phyloP scores from a whole-genome alignment of 176 grass and related monocot genomes.

The Paspalum notatum region DNA sequence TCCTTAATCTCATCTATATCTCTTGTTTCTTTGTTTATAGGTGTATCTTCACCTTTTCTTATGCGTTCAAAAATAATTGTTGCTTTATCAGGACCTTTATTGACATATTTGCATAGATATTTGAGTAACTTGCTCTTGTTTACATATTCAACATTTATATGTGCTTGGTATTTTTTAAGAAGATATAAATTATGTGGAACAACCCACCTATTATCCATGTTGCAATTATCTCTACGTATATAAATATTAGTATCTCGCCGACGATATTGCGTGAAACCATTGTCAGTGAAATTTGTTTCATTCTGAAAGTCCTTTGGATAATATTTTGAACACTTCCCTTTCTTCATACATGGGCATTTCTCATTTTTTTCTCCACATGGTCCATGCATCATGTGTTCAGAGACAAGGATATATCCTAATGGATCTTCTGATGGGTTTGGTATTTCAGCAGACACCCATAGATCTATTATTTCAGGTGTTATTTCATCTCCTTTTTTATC shows the following conservation, averaged over 20 bases:
- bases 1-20: neutral
- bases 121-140: no score
- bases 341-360: neutral
- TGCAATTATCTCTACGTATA: neutral
- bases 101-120: no score
- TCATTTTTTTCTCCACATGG: neutral
- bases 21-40: no score
- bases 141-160: neutral
- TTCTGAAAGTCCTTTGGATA: neutral
- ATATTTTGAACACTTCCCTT: neutral
- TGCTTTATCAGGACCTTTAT: no score
- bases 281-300: neutral
- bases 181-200: neutral
- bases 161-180: neutral
- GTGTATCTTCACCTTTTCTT: no score
- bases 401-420: neutral
- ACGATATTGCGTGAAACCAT: neutral
- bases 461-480: neutral
- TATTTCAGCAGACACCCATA: neutral
- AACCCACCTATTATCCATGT: neutral
- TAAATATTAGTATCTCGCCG: neutral
- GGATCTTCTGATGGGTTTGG: neutral
- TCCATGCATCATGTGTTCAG: neutral
- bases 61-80: no score
- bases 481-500: neutral